Conservation (phyloP, 306 rosid species). For the Trifolium subterraneum region DNA sequence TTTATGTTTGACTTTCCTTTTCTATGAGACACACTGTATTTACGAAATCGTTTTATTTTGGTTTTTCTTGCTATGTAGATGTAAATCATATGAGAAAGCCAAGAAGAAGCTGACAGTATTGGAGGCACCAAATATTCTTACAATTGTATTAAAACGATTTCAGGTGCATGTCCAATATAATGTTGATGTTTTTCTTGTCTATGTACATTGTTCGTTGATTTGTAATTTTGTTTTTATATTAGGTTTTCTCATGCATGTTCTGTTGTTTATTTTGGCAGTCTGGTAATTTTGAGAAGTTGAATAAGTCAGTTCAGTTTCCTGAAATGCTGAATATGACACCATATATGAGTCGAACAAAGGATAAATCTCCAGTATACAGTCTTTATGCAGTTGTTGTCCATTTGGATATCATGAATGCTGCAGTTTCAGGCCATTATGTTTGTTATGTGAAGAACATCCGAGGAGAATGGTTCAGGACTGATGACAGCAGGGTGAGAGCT, state of each 20-base stretch:
- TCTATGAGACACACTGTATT: background rate
- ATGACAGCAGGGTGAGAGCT: slow-evolving; percentile 70
- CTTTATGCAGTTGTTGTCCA: slow-evolving; percentile 86
- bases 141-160: slow-evolving; percentile 79
- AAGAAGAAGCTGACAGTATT: slow-evolving; percentile 72
- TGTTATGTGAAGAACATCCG: slow-evolving; percentile 71
- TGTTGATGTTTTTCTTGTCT: slow-evolving; percentile 35
- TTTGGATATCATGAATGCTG: slow-evolving; percentile 72
- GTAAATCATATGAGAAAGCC: slow-evolving; percentile 80
- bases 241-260: slow-evolving; percentile 38
- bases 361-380: slow-evolving; percentile 61
- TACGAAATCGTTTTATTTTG: slow-evolving; percentile 30
- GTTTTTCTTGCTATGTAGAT: slow-evolving; percentile 47
- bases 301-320: slow-evolving; percentile 67
- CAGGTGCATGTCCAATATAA: slow-evolving; percentile 53
- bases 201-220: background rate
- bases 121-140: slow-evolving; percentile 85
- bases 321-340: slow-evolving; percentile 73
- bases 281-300: slow-evolving; percentile 73
- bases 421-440: slow-evolving; percentile 78
- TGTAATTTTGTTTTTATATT: slow-evolving; percentile 23
- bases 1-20: slow-evolving; percentile 1
- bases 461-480: slow-evolving; percentile 71
- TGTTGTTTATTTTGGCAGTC: slow-evolving; percentile 59
- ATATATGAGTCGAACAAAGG: slow-evolving; percentile 64